Evolutionary conservation across 495 filamentous ascomycete genomes (phyloP).

Genomic region (Rusavskia elegans): DNA sequence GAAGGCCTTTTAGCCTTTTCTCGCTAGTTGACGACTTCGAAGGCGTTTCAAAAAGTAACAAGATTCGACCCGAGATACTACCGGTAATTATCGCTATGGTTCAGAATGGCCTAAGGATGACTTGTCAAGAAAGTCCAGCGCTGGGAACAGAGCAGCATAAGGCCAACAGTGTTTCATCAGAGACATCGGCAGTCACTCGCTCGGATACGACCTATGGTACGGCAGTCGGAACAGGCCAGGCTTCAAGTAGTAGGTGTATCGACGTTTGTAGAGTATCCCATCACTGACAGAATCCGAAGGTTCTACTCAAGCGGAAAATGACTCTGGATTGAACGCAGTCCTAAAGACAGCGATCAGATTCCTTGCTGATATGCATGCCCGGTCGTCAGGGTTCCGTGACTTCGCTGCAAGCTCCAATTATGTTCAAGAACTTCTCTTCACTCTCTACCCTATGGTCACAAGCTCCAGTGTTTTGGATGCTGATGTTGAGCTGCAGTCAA

Average conservation of each 20-base stretch:
- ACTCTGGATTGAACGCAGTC: conserved; percentile 24
- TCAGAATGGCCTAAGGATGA: conserved; percentile 57
- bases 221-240: too few species aligned
- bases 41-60: conserved; percentile 32
- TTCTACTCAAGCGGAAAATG: neutral
- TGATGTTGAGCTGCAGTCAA: conserved; percentile 66
- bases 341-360: conserved; percentile 65
- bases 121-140: conserved; percentile 41
- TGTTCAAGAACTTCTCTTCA: conserved; percentile 55
- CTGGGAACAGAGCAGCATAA: conserved; percentile 20
- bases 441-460: conserved; percentile 72
- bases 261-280: neutral
- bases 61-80: conserved; percentile 64
- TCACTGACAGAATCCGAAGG: neutral
- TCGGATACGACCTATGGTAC: too few species aligned
- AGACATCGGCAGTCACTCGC: too few species aligned
- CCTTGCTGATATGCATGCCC: conserved; percentile 55
- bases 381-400: conserved; percentile 60
- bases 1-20: conserved; percentile 55
- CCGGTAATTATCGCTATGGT: conserved; percentile 77
- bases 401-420: conserved; percentile 67
- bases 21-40: conserved; percentile 56
- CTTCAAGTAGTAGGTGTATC: neutral
- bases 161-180: neutral
- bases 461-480: conserved; percentile 68